Conservation (phyloP, 139 green algal species). For the Gonium pectorale region DNA sequence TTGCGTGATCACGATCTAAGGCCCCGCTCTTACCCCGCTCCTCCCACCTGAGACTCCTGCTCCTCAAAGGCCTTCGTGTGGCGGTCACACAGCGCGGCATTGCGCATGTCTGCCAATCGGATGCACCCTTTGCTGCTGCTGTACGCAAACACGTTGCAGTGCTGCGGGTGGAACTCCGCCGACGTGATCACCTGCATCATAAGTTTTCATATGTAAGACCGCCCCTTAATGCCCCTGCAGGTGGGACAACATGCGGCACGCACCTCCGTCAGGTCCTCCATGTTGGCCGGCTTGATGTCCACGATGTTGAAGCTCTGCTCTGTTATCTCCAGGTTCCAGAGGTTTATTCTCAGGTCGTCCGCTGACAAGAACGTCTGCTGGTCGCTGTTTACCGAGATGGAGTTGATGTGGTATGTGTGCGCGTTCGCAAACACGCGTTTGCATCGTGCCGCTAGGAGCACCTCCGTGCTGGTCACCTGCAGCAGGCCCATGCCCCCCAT, state of each 20-base stretch:
- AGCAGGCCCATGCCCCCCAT: background rate
- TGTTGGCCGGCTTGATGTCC: conserved; percentile 98
- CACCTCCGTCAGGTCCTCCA: conserved; percentile 98
- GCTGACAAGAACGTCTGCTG: conserved; percentile 96
- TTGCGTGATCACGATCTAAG: too few species aligned
- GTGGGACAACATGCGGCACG: background rate
- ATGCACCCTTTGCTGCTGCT: conserved; percentile 96
- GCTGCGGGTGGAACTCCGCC: conserved; percentile 92
- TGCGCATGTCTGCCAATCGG: conserved; percentile 93
- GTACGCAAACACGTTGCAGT: conserved; percentile 96
- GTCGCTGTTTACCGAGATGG: conserved; percentile 89
- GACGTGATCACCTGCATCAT: conserved; percentile 93
- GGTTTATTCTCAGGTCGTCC: conserved; percentile 95
- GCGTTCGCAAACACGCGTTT: conserved; percentile 90
- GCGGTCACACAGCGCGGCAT: conserved; percentile 89
- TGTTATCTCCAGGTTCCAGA: conserved; percentile 96
- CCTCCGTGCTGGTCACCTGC: conserved; percentile 64
- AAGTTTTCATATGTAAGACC: too few species aligned
- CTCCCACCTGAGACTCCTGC: conserved; percentile 68
- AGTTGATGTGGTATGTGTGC: conserved; percentile 99
- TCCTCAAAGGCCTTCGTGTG: conserved; percentile 89
- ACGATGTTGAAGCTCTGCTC: conserved; percentile 97
- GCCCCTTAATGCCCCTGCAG: too few species aligned
- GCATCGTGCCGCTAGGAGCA: conserved; percentile 67
- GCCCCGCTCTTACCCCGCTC: too few species aligned